Conservation (phyloP, 2,329 filamentous ascomycete species). For the Pseudogymnoascus destructans region DNA sequence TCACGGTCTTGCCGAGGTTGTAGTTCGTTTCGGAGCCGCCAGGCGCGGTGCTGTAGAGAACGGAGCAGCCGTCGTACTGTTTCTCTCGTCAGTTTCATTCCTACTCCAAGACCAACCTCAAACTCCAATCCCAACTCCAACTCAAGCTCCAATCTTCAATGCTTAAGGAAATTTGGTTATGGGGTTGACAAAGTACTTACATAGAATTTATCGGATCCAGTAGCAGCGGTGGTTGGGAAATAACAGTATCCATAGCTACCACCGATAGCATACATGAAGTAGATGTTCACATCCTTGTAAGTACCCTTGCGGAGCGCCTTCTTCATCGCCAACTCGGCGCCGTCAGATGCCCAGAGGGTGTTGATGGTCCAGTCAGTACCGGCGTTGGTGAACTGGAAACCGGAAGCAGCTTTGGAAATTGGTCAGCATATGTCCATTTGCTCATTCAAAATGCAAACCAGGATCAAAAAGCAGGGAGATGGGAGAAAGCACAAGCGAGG, state of each 20-base stretch:
- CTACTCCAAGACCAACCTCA: conserved; percentile 10
- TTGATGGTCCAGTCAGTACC: conserved; percentile 26
- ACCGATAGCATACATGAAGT: conserved; percentile 21
- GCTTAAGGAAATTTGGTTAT: background rate
- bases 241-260: conserved; percentile 21
- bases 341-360: conserved; percentile 24
- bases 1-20: conserved; percentile 29
- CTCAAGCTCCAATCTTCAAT: background rate
- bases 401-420: conserved; percentile 20
- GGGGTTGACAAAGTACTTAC: conserved; percentile 6
- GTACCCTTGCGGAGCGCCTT: conserved; percentile 30
- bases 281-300: conserved; percentile 25
- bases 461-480: background rate
- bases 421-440: background rate
- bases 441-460: background rate
- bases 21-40: conserved; percentile 26
- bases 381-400: conserved; percentile 23
- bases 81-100: background rate
- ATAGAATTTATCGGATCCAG: conserved; percentile 27
- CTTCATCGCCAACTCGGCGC: conserved; percentile 33
- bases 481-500: background rate
- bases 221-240: conserved; percentile 17
- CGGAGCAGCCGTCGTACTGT: conserved; percentile 28
- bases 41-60: conserved; percentile 29
- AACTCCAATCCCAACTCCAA: background rate